Percentiles rank a stretch among this genome's conserved stretches.
These are phyloP conservation scores for Ophiostoma perfectum DNA, from an alignment of 2,329 filamentous ascomycete genomes.

Conservation along the genomic window DNA sequence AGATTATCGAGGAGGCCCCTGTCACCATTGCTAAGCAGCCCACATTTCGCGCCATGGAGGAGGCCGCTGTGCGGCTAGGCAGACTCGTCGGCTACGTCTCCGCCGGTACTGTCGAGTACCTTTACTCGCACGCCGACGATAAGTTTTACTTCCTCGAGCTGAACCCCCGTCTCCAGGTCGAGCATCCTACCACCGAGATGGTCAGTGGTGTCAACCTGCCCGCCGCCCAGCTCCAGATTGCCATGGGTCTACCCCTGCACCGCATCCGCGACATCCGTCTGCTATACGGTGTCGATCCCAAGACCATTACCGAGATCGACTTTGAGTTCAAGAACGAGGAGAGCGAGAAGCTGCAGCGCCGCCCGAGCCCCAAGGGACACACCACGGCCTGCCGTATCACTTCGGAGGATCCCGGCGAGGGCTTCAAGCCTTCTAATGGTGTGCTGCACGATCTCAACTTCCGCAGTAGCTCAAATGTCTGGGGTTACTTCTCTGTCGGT, in stretches of 20 bases:
- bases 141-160: constrained; percentile 99
- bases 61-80: constrained; percentile 88
- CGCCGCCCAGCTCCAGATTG: constrained; percentile 94
- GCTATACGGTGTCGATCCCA: constrained; percentile 91
- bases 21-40: constrained; percentile 87
- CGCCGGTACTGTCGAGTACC: constrained; percentile 95
- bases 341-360: constrained; percentile 77
- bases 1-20: constrained; percentile 98
- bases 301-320: constrained; percentile 80
- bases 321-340: constrained; percentile 89
- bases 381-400: constrained; percentile 98
- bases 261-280: constrained; percentile 93
- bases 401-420: constrained; percentile 96
- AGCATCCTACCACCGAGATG: constrained; percentile 99
- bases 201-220: constrained; percentile 96
- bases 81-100: constrained; percentile 96
- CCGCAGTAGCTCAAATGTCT: constrained; percentile 96
- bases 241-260: constrained; percentile 96
- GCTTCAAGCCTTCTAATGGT: constrained; percentile 98
- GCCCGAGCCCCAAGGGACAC: constrained; percentile 90
- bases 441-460: constrained; percentile 99
- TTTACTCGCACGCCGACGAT: constrained; percentile 96
- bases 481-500: constrained; percentile 99
- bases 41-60: constrained; percentile 95
- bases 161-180: constrained; percentile 98